Evolutionary conservation across 495 filamentous ascomycete species (phyloP), one percentile per base, ranked within the genome.

Genomic region (Talaromyces thailandensis): DNA sequence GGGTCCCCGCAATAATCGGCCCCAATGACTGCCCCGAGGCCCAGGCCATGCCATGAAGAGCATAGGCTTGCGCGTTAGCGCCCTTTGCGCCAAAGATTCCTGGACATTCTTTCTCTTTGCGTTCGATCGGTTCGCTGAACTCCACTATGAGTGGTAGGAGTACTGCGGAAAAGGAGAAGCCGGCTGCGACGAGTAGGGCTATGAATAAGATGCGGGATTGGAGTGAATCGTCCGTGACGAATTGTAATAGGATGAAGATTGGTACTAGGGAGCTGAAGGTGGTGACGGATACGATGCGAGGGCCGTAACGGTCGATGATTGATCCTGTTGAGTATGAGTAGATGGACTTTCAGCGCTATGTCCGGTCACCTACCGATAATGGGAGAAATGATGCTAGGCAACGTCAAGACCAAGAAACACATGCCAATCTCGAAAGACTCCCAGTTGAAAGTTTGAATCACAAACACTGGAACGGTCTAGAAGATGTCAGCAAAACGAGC

Each of bases 11-110:
- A 74, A 82, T 79, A 24, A 88, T 67, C 56, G 87, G 84, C 2
- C 87, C 86, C 21, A 86, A 69, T 3, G 84, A 75, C 50, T 86
- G 84, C 4, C 87, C 86, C 0, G 82, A 79, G 0, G 86, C 84
- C 62, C 80, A 87, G 0, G 82, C 78, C 50, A 77, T 81, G 59
- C 83, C 84, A 60, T 81, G 87, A 9, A 88, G 71, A 0, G 81
- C 85, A 65, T 83, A 83, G 2, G 82, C 81, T 58, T 84, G 81
- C 14, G 82, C 83, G 68, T 81, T 82, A 0, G 82, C 83, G 2
- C 86, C 85, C 21, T 74, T 74, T 11, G 68, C 68, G 0, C 76
- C 77, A 62, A 78, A 81, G 24, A 66, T 67, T 1, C 83, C 84
- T 0, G 85, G 87, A 9, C 71, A 68, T 50, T 77, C 61, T 14